Evolutionary conservation across 345 rosid genomes (phyloP), one percentile per base, ranked within the genome.

Genomic region (Nephelium lappaceum): DNA sequence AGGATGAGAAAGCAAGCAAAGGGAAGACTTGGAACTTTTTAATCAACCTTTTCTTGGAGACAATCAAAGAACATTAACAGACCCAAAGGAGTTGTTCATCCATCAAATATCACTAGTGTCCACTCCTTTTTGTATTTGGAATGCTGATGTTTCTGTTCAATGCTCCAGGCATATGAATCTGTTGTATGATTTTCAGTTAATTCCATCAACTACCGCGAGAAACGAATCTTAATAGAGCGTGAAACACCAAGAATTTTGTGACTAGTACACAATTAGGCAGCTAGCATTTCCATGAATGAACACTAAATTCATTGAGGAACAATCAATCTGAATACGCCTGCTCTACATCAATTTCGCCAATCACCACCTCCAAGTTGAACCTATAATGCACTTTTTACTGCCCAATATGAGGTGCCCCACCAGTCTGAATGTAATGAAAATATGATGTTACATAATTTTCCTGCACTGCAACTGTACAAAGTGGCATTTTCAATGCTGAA

Each of bases 31-130:
- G 14, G 71, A 19, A 68, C 42, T 42, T 57, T 8, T 24, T 23
- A 31, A 10, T 42, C 41, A 47, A 68, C 16, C 11, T 14, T 31
- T 41, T 43, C 38, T 16, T 47, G 39, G 8, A 41, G 11, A 72
- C 57, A 41, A 67, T 53, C 7, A 5, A 57, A 63, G 55, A 21
- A 23, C 19, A 68, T n/a, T 64, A 23, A 57, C 10, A 19, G 36
- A 79, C 53, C 74, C 42, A 68, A 25, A 63, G 49, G 61, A 74
- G 8, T 63, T 63, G 18, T 3, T 69, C 25, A 9, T 45, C 45
- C 15, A 25, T 43, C 69, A 11, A 58, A 69, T 19, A 8, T 63
- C 27, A 16, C 9, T 23, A 14, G 18, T 43, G 67, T 63, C 76
- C 67, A 41, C 38, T 60, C 60, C 67, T 23, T 73, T 10, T 58